phyloP scores from a whole-genome alignment of 2,329 filamentous ascomycete species.

The Neopestalotiopsis sp. region DNA sequence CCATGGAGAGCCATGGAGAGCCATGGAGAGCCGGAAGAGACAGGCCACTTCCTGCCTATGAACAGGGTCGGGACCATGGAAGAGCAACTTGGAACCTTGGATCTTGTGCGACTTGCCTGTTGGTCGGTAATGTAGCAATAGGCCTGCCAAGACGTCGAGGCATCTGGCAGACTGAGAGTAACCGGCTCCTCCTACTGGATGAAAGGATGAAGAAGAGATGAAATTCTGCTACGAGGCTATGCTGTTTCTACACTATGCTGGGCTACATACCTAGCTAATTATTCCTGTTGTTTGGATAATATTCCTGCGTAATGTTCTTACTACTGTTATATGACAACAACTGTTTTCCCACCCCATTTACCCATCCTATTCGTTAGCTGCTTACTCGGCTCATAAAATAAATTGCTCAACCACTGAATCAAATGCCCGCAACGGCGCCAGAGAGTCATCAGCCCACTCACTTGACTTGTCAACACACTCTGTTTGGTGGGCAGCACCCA shows the following conservation, averaged over 20 bases:
- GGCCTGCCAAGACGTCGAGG: neutral
- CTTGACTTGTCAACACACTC: constrained; percentile 11
- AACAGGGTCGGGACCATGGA: neutral
- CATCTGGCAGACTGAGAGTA: neutral
- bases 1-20: neutral
- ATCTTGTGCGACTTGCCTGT: neutral
- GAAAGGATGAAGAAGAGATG: neutral
- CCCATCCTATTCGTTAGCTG: neutral
- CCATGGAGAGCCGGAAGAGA: neutral
- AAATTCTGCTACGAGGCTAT: neutral
- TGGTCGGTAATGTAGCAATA: neutral
- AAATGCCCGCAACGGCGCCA: neutral
- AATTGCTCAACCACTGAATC: neutral
- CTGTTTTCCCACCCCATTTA: neutral
- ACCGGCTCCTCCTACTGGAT: neutral
- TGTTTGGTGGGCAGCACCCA: constrained; percentile 1
- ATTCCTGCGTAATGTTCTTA: neutral
- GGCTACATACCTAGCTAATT: neutral
- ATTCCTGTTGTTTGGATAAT: neutral
- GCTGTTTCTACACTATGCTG: neutral
- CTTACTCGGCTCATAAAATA: neutral
- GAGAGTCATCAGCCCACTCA: neutral
- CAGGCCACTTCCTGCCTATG: neutral
- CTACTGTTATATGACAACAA: neutral
- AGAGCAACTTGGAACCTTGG: neutral